These are phyloP conservation scores for Carpinus fangiana DNA, from an alignment of 306 rosid species.

Conservation along the genomic window DNA sequence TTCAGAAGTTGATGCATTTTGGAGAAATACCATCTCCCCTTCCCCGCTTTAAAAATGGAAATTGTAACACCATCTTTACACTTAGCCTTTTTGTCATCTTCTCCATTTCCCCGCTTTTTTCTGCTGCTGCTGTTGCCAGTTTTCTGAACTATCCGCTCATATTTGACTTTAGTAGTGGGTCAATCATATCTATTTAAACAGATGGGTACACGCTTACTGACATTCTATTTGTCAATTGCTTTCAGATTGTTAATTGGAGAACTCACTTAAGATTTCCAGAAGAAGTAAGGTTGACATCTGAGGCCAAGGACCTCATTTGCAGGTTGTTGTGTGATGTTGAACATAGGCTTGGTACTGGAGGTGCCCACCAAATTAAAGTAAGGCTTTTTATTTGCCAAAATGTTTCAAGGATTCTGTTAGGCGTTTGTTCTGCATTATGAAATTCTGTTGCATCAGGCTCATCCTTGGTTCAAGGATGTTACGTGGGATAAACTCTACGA, in stretches of 20 bases:
- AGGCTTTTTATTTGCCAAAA: conserved; percentile 29
- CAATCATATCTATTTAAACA: conserved; percentile 10
- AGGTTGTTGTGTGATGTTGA: conserved; percentile 94
- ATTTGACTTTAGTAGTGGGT: conserved; percentile 8
- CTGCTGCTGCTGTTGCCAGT: conserved; percentile 11
- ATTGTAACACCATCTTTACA: not conserved
- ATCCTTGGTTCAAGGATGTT: conserved; percentile 88
- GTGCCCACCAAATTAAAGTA: conserved; percentile 86
- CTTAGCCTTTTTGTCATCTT: not conserved
- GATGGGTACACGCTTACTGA: conserved; percentile 25
- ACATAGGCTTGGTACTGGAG: conserved; percentile 83
- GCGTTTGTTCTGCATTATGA: conserved; percentile 17
- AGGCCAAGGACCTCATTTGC: conserved; percentile 92
- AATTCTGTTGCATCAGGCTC: conserved; percentile 65
- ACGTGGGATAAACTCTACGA: conserved; percentile 94
- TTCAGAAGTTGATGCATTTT: no score
- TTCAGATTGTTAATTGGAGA: conserved; percentile 97
- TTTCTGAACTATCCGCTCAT: not conserved
- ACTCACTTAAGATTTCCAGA: conserved; percentile 86
- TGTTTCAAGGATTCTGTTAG: conserved; percentile 11
- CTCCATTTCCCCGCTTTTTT: conserved; percentile 8
- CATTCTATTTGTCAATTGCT: conserved; percentile 35
- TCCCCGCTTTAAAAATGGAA: not conserved
- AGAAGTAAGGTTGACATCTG: conserved; percentile 73
- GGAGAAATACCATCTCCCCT: not conserved